Evolutionary conservation across 1,284 basidiomycete genomes (phyloP).

Genomic region (Phellinidium pouzarii): DNA sequence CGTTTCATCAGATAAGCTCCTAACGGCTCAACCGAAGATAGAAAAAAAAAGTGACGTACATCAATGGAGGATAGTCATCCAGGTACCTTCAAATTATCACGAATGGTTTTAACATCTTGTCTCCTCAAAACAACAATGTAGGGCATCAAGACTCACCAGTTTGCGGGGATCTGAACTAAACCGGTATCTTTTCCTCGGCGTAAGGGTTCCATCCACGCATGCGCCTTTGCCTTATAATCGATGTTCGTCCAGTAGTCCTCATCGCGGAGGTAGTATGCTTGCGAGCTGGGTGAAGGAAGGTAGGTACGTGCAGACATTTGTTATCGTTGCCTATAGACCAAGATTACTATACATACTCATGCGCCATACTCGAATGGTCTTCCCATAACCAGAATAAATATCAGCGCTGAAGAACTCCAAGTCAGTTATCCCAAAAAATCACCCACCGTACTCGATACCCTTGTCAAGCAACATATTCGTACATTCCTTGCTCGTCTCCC

Average conservation of each 20-base stretch:
- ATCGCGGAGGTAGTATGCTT: constrained; percentile 67
- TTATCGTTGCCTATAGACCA: no score
- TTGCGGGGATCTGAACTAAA: constrained; percentile 66
- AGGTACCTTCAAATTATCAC: constrained; percentile 40
- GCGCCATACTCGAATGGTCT: constrained; percentile 66
- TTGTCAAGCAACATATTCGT: constrained; percentile 64
- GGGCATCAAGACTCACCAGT: constrained; percentile 41
- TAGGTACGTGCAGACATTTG: constrained; percentile 6
- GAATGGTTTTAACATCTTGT: background rate
- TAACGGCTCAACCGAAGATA: background rate
- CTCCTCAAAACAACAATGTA: background rate
- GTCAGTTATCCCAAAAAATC: no score
- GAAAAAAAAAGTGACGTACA: constrained; percentile 33
- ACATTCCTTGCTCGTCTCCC: constrained; percentile 70
- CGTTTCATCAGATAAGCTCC: no score
- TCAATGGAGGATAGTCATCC: constrained; percentile 68
- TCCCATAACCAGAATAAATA: background rate
- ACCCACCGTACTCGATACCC: constrained; percentile 66
- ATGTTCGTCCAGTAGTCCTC: constrained; percentile 73
- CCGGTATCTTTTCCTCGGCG: constrained; percentile 59
- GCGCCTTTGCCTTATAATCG: constrained; percentile 53
- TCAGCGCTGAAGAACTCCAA: no score
- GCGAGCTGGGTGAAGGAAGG: constrained; percentile 41
- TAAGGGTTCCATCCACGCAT: constrained; percentile 74
- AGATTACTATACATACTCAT: constrained; percentile 43